Evolutionary conservation across 2,329 filamentous ascomycete species (phyloP).

Genomic region (Magnaporthiopsis rhizophila): DNA sequence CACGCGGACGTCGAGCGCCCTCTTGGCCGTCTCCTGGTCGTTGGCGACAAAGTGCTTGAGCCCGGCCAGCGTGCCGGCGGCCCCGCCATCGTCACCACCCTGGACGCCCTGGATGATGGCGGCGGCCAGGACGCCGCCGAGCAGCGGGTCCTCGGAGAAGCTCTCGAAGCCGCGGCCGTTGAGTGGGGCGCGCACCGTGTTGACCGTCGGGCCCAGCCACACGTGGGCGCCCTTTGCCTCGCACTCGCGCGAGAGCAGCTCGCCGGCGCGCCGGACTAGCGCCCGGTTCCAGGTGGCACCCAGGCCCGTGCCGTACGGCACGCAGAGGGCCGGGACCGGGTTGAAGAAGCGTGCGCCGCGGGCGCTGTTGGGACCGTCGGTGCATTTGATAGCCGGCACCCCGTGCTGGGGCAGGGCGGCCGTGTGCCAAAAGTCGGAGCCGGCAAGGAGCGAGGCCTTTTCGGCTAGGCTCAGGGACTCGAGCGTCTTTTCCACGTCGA

Average conservation of each 20-base stretch:
- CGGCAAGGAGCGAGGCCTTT: slow-evolving; percentile 12
- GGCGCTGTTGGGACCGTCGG: slow-evolving; percentile 26
- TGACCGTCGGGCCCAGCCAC: slow-evolving; percentile 53
- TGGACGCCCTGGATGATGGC: slow-evolving; percentile 28
- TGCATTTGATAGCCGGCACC: slow-evolving; percentile 23
- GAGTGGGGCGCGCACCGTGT: slow-evolving; percentile 29
- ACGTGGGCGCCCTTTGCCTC: slow-evolving; percentile 61
- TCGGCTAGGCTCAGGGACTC: slow-evolving; percentile 11
- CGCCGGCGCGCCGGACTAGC: slow-evolving; percentile 54
- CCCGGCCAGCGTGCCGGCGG: slow-evolving; percentile 25
- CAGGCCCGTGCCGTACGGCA: slow-evolving; percentile 34
- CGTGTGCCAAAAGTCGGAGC: slow-evolving; percentile 22
- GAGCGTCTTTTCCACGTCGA: slow-evolving; percentile 4
- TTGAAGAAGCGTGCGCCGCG: slow-evolving; percentile 23
- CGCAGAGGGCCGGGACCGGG: slow-evolving; percentile 34
- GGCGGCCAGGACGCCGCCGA: slow-evolving; percentile 27
- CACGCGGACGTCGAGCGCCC: slow-evolving; percentile 25
- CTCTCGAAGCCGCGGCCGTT: slow-evolving; percentile 39
- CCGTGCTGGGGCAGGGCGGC: slow-evolving; percentile 19
- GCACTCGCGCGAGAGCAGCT: slow-evolving; percentile 59
- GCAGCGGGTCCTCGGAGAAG: slow-evolving; percentile 29
- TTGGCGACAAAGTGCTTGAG: slow-evolving; percentile 34
- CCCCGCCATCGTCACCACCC: slow-evolving; percentile 48
- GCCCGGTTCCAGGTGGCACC: slow-evolving; percentile 61
- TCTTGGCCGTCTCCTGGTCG: slow-evolving; percentile 41